phyloP scores from a whole-genome alignment of 495 filamentous ascomycete species.

The Neurospora sp. region DNA sequence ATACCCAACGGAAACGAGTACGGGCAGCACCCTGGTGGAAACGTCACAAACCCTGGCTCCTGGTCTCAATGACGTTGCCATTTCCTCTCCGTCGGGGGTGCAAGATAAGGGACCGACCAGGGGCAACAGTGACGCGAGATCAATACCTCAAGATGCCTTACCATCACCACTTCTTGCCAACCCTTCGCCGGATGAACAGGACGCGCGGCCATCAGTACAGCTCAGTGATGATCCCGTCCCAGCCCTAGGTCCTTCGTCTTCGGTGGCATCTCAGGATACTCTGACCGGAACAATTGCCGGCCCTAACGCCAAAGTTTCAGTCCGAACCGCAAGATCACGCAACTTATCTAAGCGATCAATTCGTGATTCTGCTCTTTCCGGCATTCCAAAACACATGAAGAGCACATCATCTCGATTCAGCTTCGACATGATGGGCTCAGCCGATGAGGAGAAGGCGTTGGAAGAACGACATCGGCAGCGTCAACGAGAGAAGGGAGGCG shows the following conservation, averaged over 20 bases:
- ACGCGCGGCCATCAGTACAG: constrained; percentile 22
- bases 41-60: background rate
- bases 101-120: background rate
- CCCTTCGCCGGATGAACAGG: constrained; percentile 6
- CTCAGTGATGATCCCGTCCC: constrained; percentile 23
- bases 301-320: constrained; percentile 13
- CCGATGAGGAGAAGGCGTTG: constrained; percentile 67
- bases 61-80: background rate
- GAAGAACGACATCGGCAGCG: constrained; percentile 79
- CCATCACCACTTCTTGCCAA: background rate
- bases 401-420: constrained; percentile 85
- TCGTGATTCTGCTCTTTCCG: constrained; percentile 35
- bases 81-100: background rate
- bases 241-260: constrained; percentile 20
- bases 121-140: background rate
- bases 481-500: constrained; percentile 42
- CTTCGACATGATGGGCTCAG: constrained; percentile 83
- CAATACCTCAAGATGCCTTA: background rate
- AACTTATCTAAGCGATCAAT: constrained; percentile 29
- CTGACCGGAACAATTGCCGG: constrained; percentile 9
- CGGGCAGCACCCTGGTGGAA: background rate
- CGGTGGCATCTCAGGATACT: constrained; percentile 19
- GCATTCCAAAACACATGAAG: constrained; percentile 64
- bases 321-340: constrained; percentile 19
- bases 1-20: background rate